Conservation (phyloP, 2,329 filamentous ascomycete species). For the Geosmithia flava region DNA sequence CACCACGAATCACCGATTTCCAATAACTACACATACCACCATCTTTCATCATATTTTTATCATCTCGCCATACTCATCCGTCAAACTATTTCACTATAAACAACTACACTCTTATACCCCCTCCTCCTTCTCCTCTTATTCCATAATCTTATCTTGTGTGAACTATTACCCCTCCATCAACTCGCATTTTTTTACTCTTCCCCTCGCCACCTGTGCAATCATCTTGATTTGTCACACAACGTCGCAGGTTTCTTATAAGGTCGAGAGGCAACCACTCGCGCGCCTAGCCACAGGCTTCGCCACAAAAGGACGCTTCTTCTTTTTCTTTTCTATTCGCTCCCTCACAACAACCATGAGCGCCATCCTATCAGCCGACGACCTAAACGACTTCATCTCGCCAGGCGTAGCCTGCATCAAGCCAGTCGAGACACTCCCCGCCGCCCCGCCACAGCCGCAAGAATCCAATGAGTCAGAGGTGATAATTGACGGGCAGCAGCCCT, state of each 20-base stretch:
- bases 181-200: neutral
- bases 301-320: neutral
- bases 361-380: constrained; percentile 89
- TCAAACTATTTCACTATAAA: neutral
- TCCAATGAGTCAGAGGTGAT: constrained; percentile 69
- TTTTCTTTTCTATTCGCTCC: neutral
- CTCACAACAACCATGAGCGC: constrained; percentile 61
- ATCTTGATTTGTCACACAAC: neutral
- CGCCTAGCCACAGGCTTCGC: neutral
- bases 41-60: neutral
- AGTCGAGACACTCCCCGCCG: constrained; percentile 72
- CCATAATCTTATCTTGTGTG: neutral
- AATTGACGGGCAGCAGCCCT: constrained; percentile 66
- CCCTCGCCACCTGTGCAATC: neutral
- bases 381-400: constrained; percentile 98
- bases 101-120: neutral
- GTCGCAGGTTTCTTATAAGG: neutral
- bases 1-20: neutral
- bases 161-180: neutral
- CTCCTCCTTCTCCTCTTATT: neutral
- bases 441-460: constrained; percentile 10
- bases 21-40: neutral
- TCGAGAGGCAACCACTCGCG: neutral
- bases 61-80: neutral
- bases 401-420: constrained; percentile 98